Percentiles rank a stretch among this genome's conserved stretches.
Conservation (phyloP, 371 early-diverging fungal genomes). For the Mycotypha africana region DNA sequence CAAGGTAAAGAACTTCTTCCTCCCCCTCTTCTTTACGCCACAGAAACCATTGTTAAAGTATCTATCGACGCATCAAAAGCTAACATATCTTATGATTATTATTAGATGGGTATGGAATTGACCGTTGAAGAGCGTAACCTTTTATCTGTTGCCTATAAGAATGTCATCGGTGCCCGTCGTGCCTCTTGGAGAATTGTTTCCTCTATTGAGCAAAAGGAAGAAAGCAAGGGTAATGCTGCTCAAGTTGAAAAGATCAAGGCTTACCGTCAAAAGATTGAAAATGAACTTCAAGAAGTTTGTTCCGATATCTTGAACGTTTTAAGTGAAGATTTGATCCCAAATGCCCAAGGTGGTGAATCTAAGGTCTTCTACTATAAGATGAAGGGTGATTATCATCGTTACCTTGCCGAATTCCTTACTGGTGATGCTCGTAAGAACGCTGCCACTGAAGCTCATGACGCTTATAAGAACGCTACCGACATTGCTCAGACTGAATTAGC, state of each 20-base stretch:
- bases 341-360: slow-evolving; percentile 86
- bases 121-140: slow-evolving; percentile 97
- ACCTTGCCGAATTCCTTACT: slow-evolving; percentile 96
- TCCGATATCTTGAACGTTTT: slow-evolving; percentile 91
- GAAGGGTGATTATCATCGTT: slow-evolving; percentile 99
- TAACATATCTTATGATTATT: no score
- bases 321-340: slow-evolving; percentile 80
- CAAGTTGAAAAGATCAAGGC: slow-evolving; percentile 87
- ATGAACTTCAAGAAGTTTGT: slow-evolving; percentile 93
- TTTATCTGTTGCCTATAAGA: slow-evolving; percentile 98
- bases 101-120: slow-evolving; percentile 58
- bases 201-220: neutral
- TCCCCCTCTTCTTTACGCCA: no score
- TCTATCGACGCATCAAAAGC: no score
- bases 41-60: no score
- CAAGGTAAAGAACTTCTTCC: slow-evolving; percentile 38
- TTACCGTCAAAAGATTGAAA: slow-evolving; percentile 90
- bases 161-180: slow-evolving; percentile 98
- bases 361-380: slow-evolving; percentile 99
- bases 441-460: slow-evolving; percentile 83
- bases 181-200: slow-evolving; percentile 78
- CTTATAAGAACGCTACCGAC: slow-evolving; percentile 95
- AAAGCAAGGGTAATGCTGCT: slow-evolving; percentile 82
- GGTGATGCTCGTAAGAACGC: slow-evolving; percentile 41
- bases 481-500: slow-evolving; percentile 91